Evolutionary conservation across 2,329 filamentous ascomycete genomes (phyloP).

Genomic region (Pseudocercospora eumusae): DNA sequence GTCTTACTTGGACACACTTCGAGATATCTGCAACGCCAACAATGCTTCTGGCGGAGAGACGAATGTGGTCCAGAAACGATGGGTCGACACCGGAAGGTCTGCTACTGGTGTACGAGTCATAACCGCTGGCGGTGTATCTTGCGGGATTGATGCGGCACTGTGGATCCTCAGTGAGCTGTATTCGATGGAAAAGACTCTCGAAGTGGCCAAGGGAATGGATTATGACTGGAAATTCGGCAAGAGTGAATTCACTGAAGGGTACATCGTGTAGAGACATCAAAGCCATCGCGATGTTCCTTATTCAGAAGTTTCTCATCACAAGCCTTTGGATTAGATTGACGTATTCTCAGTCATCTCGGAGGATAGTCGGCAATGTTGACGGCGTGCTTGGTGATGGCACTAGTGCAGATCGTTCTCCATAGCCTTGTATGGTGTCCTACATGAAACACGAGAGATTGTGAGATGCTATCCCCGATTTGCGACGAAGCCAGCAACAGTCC

Average conservation of each 20-base stretch:
- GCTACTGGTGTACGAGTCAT: constrained; percentile 15
- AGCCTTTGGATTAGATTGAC: too few species aligned
- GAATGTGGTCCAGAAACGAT: constrained; percentile 19
- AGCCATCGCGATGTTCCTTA: not conserved
- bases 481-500: too few species aligned
- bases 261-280: constrained; percentile 8
- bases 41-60: constrained; percentile 5
- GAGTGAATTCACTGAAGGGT: constrained; percentile 16
- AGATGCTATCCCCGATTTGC: not conserved
- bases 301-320: not conserved
- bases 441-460: not conserved
- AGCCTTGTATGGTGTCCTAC: not conserved
- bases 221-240: constrained; percentile 23
- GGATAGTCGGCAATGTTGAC: not conserved
- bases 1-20: constrained; percentile 10
- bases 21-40: constrained; percentile 11
- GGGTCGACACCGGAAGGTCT: constrained; percentile 17
- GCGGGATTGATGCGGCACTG: constrained; percentile 24
- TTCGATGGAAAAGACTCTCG: constrained; percentile 24
- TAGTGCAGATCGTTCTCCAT: not conserved
- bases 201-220: constrained; percentile 22
- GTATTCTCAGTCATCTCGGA: not conserved
- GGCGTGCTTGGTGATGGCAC: not conserved
- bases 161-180: constrained; percentile 17
- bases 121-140: constrained; percentile 22